phyloP scores from a whole-genome alignment of 768 basidiomycete species.

The Hemileccinum rubropunctum region DNA sequence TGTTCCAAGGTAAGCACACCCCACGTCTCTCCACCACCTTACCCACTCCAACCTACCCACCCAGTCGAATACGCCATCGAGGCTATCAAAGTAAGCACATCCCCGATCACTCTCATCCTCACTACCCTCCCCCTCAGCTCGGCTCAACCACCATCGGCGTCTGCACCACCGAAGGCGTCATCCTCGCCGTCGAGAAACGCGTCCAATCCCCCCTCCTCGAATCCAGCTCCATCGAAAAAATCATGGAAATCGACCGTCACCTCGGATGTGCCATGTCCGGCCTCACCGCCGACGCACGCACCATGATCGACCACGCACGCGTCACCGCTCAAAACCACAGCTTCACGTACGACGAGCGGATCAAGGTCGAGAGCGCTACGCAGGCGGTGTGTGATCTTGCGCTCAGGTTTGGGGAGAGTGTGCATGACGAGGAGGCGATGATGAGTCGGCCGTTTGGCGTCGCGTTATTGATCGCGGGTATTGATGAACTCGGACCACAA shows the following conservation, averaged over 20 bases:
- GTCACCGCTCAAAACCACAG: slow-evolving; percentile 94
- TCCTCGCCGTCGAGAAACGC: slow-evolving; percentile 97
- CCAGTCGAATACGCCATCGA: slow-evolving; percentile 99
- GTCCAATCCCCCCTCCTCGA: slow-evolving; percentile 96
- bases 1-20: slow-evolving; percentile 85
- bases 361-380: slow-evolving; percentile 96
- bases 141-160: slow-evolving; percentile 98
- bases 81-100: slow-evolving; percentile 81
- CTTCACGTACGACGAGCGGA: slow-evolving; percentile 95
- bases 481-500: slow-evolving; percentile 95
- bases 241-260: slow-evolving; percentile 98
- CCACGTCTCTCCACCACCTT: background rate
- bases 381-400: slow-evolving; percentile 99
- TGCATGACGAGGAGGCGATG: slow-evolving; percentile 97
- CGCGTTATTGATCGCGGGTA: slow-evolving; percentile 93
- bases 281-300: slow-evolving; percentile 95
- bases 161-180: slow-evolving; percentile 83
- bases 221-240: slow-evolving; percentile 95
- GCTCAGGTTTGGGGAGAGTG: slow-evolving; percentile 96
- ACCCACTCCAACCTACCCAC: slow-evolving; percentile 12
- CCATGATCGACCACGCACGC: slow-evolving; percentile 99
- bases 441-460: slow-evolving; percentile 99
- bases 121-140: slow-evolving; percentile 51
- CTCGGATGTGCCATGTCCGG: slow-evolving; percentile 98
- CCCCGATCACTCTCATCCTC: background rate